A percentile compares a stretch with the other conserved stretches of the same genome.
Conservation (phyloP, 805 yeast genomes). For the Limtongozyma cylindracea region DNA sequence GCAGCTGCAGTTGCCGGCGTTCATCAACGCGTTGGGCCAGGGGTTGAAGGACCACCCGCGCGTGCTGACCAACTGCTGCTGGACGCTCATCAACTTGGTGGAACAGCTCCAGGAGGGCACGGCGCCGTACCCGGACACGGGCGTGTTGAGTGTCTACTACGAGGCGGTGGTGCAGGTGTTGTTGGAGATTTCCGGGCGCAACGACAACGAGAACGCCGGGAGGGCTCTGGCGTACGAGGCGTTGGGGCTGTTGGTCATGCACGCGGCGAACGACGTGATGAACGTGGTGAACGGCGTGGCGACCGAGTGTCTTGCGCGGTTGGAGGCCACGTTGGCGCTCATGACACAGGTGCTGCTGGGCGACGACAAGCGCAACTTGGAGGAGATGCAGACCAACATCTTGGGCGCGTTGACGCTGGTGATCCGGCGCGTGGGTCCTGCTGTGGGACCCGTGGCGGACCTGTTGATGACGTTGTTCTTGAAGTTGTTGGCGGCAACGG, state of each 20-base stretch:
- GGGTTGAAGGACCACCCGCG: conserved; percentile 88
- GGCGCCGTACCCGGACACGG: conserved; percentile 20
- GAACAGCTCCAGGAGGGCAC: conserved; percentile 55
- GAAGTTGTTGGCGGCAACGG: conserved; percentile 24
- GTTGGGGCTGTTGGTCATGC: conserved; percentile 54
- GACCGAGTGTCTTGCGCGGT: conserved; percentile 41
- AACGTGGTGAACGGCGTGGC: conserved; percentile 51
- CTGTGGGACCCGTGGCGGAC: conserved; percentile 49
- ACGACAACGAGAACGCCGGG: conserved; percentile 67
- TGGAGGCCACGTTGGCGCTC: conserved; percentile 41
- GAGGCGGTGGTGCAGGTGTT: conserved; percentile 42
- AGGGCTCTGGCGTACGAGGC: conserved; percentile 97
- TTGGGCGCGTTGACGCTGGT: conserved; percentile 60
- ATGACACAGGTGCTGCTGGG: conserved; percentile 23
- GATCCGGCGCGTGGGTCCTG: conserved; percentile 53
- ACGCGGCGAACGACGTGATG: conserved; percentile 45
- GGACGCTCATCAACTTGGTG: conserved; percentile 82
- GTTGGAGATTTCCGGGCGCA: conserved; percentile 37
- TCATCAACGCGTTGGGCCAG: conserved; percentile 42
- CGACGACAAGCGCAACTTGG: conserved; percentile 58
- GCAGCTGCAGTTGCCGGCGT: conserved; percentile 35
- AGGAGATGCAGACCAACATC: conserved; percentile 70
- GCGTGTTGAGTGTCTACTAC: conserved; percentile 55
- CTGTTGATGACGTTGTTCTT: conserved; percentile 65
- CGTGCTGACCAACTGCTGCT: conserved; percentile 90